Evolutionary conservation across 2,329 filamentous ascomycete species (phyloP), one percentile per base, ranked within the genome.

Genomic region (Apiospora malaysiana): DNA sequence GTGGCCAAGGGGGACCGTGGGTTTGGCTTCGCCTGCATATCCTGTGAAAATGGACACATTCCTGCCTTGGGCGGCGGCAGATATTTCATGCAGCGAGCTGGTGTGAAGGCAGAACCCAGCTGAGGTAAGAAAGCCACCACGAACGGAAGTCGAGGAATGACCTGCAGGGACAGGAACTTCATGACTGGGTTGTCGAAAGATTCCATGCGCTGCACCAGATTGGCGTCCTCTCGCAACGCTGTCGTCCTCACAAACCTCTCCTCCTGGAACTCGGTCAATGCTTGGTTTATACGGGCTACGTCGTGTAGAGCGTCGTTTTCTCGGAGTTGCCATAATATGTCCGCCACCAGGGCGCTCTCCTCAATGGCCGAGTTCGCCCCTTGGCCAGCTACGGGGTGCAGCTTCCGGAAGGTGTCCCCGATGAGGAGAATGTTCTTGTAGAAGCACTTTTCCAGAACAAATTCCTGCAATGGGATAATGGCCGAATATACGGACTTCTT

Each of bases 401-500:
- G 47, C 47, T 51, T 51, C 6, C 47, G 47, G 47, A 51, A 51
- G 23, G 47, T 8, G 23, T 51, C 47, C 7, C 47, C 47, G 47
- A 51, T 51, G 47, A 51, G 47, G 21, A 51, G 47, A 18, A 51
- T 51, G 18, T 51, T 25, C 47, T 51, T 51, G 47, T 51, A 51
- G 47, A 51, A 51, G 23, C 47, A 51, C 23, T 51, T 51, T 18
- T 51, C 21, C 47, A 51, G 23, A 18, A 51, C 47, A 18, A 51
- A 51, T 18, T 51, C 47, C 47, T 51, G 47, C 23, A 51, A 51
- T 7, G 47, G 47, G 47, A 51, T 51, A 5, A 51, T 18, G 47
- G 47, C 21, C 47, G 47, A 51, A 18, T 51, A 51, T 7, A 51
- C 47, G 7, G 47, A 51, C 7, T 18, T 51, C 21, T 51, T 51